These are phyloP conservation scores for Bryum argenteum DNA, from an alignment of 225 moss, liverwort and hornwort genomes.

Conservation along the genomic window DNA sequence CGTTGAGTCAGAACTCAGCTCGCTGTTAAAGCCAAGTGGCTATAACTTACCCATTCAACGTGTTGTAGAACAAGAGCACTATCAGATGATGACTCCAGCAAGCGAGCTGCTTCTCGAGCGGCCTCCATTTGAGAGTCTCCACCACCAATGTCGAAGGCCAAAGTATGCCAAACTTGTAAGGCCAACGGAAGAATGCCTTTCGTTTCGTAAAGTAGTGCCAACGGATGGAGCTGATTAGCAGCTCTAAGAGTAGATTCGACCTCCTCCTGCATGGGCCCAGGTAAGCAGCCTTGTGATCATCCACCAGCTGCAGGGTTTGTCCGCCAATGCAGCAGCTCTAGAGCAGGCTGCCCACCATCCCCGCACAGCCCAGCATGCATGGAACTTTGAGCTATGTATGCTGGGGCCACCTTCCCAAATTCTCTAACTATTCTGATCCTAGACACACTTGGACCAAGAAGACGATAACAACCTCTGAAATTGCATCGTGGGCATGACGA, in stretches of 20 bases:
- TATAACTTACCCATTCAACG: constrained; percentile 73
- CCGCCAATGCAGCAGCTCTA: constrained; percentile 73
- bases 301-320: constrained; percentile 65
- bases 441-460: constrained; percentile 12
- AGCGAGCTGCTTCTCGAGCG: constrained; percentile 83
- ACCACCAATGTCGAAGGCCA: constrained; percentile 55
- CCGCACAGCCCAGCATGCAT: constrained; percentile 79
- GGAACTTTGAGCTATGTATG: constrained; percentile 71
- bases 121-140: constrained; percentile 46
- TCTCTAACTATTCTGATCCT: constrained; percentile 30
- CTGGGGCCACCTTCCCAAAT: constrained; percentile 46
- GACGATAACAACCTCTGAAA: constrained; percentile 9
- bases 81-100: constrained; percentile 92
- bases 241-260: constrained; percentile 83
- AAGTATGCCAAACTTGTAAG: constrained; percentile 90
- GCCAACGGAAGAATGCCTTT: constrained; percentile 73
- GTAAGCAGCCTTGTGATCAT: constrained; percentile 78
- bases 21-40: constrained; percentile 11
- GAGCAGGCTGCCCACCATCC: constrained; percentile 80
- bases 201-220: constrained; percentile 91
- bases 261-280: constrained; percentile 98
- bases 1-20: constrained; percentile 5
- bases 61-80: constrained; percentile 83
- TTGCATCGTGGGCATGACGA: constrained; percentile 32
- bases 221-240: constrained; percentile 82